These are phyloP conservation scores for Sphagnum tenellum DNA, from an alignment of 225 moss, liverwort and hornwort species.

Conservation along the genomic window DNA sequence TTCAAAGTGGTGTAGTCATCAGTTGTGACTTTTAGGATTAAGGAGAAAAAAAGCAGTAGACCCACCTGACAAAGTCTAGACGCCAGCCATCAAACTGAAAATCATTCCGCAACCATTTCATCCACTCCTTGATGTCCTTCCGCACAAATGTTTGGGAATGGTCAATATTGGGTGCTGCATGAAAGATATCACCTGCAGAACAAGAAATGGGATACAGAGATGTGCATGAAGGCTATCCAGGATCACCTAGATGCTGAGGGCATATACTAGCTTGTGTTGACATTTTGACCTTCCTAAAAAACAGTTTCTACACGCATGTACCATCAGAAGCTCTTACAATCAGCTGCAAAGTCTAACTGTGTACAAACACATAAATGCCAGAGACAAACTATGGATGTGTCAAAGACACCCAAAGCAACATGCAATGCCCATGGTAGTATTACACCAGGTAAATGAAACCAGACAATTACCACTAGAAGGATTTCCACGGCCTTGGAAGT, in stretches of 20 bases:
- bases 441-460: no score
- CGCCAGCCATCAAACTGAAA: slow-evolving; percentile 86
- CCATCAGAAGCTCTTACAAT: no score
- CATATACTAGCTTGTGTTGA: no score
- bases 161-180: slow-evolving; percentile 87
- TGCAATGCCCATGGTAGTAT: no score
- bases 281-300: neutral
- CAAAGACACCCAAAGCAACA: no score
- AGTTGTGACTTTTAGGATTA: neutral
- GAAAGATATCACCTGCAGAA: slow-evolving; percentile 68
- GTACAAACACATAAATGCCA: no score
- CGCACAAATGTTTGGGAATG: slow-evolving; percentile 82
- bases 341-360: no score
- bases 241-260: no score
- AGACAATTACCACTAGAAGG: slow-evolving; percentile 55
- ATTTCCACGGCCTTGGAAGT: slow-evolving; percentile 79
- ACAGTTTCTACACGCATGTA: no score
- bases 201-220: neutral
- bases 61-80: slow-evolving; percentile 85
- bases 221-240: no score
- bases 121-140: slow-evolving; percentile 63
- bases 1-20: no score
- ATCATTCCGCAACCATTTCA: slow-evolving; percentile 71
- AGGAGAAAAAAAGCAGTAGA: neutral
- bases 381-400: no score